phyloP scores from a whole-genome alignment of 306 rosid species.

The Herpetospermum pedunculosum region DNA sequence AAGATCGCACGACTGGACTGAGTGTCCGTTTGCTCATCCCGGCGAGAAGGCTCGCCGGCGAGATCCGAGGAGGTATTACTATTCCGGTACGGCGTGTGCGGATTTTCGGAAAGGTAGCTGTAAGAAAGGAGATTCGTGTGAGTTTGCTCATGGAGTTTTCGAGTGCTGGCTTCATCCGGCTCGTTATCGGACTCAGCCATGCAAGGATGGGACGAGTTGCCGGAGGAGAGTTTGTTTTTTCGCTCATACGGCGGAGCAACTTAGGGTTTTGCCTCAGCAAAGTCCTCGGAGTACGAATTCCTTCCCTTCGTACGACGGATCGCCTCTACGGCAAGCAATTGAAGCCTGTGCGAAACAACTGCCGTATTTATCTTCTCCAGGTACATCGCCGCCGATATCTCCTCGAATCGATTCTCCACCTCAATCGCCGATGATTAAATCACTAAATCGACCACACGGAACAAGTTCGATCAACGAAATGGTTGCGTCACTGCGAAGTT shows the following conservation, averaged over 20 bases:
- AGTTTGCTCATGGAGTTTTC: slow-evolving; percentile 86
- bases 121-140: slow-evolving; percentile 69
- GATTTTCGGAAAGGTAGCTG: slow-evolving; percentile 88
- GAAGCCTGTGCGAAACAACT: slow-evolving; percentile 26
- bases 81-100: slow-evolving; percentile 86
- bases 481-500: slow-evolving; percentile 48
- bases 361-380: slow-evolving; percentile 34
- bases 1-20: slow-evolving; percentile 97
- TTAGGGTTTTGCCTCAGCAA: slow-evolving; percentile 56
- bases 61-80: slow-evolving; percentile 77
- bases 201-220: slow-evolving; percentile 83
- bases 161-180: slow-evolving; percentile 99
- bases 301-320: slow-evolving; percentile 11
- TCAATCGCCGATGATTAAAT: slow-evolving; percentile 42
- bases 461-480: slow-evolving; percentile 43
- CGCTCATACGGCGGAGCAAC: slow-evolving; percentile 90
- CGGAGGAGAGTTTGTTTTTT: slow-evolving; percentile 81
- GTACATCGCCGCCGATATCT: slow-evolving; percentile 43
- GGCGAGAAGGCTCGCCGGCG: slow-evolving; percentile 99
- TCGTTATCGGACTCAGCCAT: slow-evolving; percentile 91
- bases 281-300: slow-evolving; percentile 37
- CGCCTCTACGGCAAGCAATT: slow-evolving; percentile 27
- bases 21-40: slow-evolving; percentile 97
- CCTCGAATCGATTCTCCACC: slow-evolving; percentile 58
- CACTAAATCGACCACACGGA: slow-evolving; percentile 44